Evolutionary conservation across 768 basidiomycete genomes (phyloP), one percentile per base, ranked within the genome.

Genomic region (Asterophora parasitica): DNA sequence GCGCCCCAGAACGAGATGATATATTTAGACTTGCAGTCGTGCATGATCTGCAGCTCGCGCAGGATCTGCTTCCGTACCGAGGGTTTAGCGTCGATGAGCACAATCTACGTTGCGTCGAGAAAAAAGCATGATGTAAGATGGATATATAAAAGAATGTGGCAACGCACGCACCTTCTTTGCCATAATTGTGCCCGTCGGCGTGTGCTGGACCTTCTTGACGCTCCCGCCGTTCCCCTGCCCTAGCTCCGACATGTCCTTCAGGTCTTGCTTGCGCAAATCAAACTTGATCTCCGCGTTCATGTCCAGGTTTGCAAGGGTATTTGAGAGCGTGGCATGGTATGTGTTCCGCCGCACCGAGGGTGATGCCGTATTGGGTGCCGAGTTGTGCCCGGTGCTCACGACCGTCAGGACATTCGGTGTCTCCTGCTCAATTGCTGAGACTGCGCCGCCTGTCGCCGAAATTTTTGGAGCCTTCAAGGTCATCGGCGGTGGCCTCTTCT

Each of bases 1-100:
- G 96, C 96, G 52, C 96, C 96, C 63, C 87, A 94, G 73, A 97
- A 99, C 0, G 90, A 93, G 58, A 99, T 88, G 64, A 99, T 99
- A 66, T 92, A 90, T 46, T 78, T 80, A 6, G 91, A 94, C 55
- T 86, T 77, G 69, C 95, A 98, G 67, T 96, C 89, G 65, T 97
- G 92, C 95, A 98, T 95, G 73, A 99, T 98, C 59, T 97, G 95
- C 56, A 99, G 74, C 64, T 99, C 96, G 43, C 96, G 85, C 31
- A 98, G 75, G 59, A 99, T 98, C 71, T 99, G 96, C 65, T 98
- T 99, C 53, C 94, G 78, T 27, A 98, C 92, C 2, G 91, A 81
- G 8, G 93, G 95, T 64, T 97, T 97, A 26, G 92, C 93, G 68
- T 95, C 92, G 65, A 96, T 95, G 52, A 94, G 82, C 23, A 96